A percentile compares a stretch with the other conserved stretches of the same genome.
Evolutionary conservation across 306 rosid genomes (phyloP).

Genomic region (Malus sylvestris): DNA sequence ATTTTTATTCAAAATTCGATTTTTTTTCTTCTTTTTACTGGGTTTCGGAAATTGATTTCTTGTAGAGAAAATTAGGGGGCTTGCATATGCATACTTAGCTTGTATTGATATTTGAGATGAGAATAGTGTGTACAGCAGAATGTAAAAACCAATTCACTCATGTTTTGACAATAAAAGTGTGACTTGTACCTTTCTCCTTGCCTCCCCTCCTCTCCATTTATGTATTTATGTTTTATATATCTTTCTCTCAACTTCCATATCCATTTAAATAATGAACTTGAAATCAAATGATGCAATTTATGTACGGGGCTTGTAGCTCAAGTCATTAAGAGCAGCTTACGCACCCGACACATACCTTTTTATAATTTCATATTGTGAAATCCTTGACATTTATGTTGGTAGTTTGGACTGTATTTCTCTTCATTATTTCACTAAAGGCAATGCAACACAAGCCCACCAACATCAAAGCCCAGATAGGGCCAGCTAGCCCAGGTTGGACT

Average conservation of each 20-base stretch:
- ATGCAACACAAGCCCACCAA: too few relatives aligned
- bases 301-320: too few relatives aligned
- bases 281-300: too few relatives aligned
- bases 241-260: neutral
- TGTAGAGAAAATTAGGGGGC: slow-evolving; percentile 36
- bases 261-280: neutral
- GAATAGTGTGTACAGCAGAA: slow-evolving; percentile 64
- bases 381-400: too few relatives aligned
- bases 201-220: neutral
- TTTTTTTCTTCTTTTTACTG: slow-evolving; percentile 2
- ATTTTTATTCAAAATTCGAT: slow-evolving; percentile 26
- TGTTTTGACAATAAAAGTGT: slow-evolving; percentile 39
- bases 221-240: neutral
- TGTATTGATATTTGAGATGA: slow-evolving; percentile 44
- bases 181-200: slow-evolving; percentile 1
- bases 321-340: too few relatives aligned
- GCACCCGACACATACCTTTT: too few relatives aligned
- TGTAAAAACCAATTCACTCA: slow-evolving; percentile 43
- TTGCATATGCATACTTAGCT: slow-evolving; percentile 50
- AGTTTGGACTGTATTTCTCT: too few relatives aligned
- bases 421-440: too few relatives aligned
- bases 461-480: too few relatives aligned
- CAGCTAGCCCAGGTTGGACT: too few relatives aligned
- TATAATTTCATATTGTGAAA: too few relatives aligned
- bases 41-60: slow-evolving; percentile 28